Evolutionary conservation across 1,284 basidiomycete species (phyloP).

Genomic region (Apiotrichum brassicae): DNA sequence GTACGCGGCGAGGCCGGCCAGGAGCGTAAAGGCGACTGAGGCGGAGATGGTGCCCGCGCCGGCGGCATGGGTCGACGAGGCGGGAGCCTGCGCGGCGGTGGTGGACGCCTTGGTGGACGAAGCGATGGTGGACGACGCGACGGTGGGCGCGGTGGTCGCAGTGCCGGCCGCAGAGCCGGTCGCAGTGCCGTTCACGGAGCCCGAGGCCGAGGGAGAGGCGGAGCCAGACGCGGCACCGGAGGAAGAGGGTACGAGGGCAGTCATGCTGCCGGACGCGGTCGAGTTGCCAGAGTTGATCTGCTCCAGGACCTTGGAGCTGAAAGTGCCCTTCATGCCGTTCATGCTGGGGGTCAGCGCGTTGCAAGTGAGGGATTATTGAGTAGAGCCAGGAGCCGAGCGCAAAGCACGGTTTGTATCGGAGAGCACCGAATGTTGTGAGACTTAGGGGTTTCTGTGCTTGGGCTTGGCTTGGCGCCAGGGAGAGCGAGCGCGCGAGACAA

Average conservation of each 20-base stretch:
- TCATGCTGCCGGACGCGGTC: constrained; percentile 10
- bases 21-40: constrained; percentile 18
- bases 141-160: constrained; percentile 7
- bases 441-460: not conserved
- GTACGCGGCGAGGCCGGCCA: constrained; percentile 23
- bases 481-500: too few relatives aligned
- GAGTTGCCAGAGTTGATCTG: constrained; percentile 29
- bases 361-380: not conserved
- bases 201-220: constrained; percentile 4
- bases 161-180: constrained; percentile 3
- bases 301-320: constrained; percentile 21
- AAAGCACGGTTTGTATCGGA: not conserved
- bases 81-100: constrained; percentile 8
- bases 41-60: constrained; percentile 12
- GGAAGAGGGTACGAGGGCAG: constrained; percentile 5
- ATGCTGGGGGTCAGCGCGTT: constrained; percentile 23
- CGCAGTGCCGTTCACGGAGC: constrained; percentile 1
- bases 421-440: not conserved
- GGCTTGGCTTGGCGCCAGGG: not conserved
- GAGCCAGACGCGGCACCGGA: not conserved
- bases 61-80: constrained; percentile 9
- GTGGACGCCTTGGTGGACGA: constrained; percentile 1
- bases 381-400: not conserved
- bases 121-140: too few relatives aligned
- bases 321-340: constrained; percentile 42